Conservation (phyloP, 352 stramenopile species). For the Pythium grandisporangium region DNA sequence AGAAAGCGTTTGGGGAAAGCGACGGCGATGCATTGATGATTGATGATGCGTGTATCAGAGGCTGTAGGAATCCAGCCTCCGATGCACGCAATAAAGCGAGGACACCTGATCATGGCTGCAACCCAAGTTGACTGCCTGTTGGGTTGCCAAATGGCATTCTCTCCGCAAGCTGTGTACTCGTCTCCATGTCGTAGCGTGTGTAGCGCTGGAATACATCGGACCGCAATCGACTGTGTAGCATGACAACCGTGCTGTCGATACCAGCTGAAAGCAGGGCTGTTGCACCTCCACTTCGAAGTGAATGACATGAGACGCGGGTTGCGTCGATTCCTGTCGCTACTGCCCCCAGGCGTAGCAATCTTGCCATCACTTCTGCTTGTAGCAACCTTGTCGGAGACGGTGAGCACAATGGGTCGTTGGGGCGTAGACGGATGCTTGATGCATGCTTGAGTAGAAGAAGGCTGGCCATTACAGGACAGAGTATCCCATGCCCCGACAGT, state of each 20-base stretch:
- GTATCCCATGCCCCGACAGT: background rate
- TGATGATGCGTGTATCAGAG: too few species aligned
- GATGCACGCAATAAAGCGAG: too few species aligned
- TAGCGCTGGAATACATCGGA: conserved; percentile 4
- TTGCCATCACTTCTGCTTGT: background rate
- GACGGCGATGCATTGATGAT: too few species aligned
- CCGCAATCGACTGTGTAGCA: conserved; percentile 1
- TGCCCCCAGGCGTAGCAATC: background rate
- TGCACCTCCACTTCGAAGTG: conserved; percentile 1
- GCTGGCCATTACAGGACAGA: conserved; percentile 2
- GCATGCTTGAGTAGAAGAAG: conserved; percentile 1
- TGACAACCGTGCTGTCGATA: background rate
- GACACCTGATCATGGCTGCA: too few species aligned
- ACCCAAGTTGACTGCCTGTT: background rate
- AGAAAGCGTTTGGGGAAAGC: too few species aligned
- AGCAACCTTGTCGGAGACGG: background rate
- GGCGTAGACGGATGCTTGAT: background rate
- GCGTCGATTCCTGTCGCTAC: background rate
- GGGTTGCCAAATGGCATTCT: background rate
- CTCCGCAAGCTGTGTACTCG: background rate
- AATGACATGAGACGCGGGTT: conserved; percentile 1
- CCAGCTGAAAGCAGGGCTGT: background rate
- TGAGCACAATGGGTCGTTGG: background rate
- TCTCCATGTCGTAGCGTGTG: background rate
- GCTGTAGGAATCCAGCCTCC: too few species aligned